Conservation (phyloP, 1,139 yeast species). For the Kodamaea alishanica region DNA sequence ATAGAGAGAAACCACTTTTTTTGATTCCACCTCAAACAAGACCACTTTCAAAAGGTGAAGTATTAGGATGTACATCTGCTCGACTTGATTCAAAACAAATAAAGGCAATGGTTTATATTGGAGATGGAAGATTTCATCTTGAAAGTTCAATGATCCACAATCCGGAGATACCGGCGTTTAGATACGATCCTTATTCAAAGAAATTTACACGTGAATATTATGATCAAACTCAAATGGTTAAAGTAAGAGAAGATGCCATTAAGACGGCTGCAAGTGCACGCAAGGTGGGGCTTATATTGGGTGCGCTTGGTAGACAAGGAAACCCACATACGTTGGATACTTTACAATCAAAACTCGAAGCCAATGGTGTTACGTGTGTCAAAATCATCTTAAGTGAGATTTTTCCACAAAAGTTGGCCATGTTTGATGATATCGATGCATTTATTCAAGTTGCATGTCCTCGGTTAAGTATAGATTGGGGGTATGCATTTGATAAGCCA, state of each 20-base stretch:
- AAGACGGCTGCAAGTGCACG: slow-evolving; percentile 50
- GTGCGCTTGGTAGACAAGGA: slow-evolving; percentile 98
- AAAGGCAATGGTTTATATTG: slow-evolving; percentile 84
- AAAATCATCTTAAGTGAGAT: slow-evolving; percentile 87
- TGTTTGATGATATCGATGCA: slow-evolving; percentile 91
- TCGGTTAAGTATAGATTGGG: slow-evolving; percentile 95
- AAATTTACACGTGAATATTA: slow-evolving; percentile 87
- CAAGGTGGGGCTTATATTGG: slow-evolving; percentile 80
- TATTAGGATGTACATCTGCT: slow-evolving; percentile 93
- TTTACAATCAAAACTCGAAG: slow-evolving; percentile 51
- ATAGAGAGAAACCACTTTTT: slow-evolving; percentile 50
- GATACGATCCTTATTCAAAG: slow-evolving; percentile 92
- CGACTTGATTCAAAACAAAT: slow-evolving; percentile 58
- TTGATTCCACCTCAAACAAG: slow-evolving; percentile 84
- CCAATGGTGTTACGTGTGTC: slow-evolving; percentile 64
- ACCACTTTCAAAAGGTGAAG: slow-evolving; percentile 95
- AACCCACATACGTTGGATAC: slow-evolving; percentile 70
- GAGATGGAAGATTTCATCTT: slow-evolving; percentile 94
- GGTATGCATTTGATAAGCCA: slow-evolving; percentile 93
- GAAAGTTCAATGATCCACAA: slow-evolving; percentile 98
- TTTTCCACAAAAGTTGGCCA: slow-evolving; percentile 89
- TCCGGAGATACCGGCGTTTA: slow-evolving; percentile 85
- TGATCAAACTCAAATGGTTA: slow-evolving; percentile 78
- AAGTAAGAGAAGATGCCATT: slow-evolving; percentile 73
- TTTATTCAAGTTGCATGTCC: slow-evolving; percentile 99